Evolutionary conservation across 192 early-diverging fungal species (phyloP).

Genomic region (Glomus cerebriforme): DNA sequence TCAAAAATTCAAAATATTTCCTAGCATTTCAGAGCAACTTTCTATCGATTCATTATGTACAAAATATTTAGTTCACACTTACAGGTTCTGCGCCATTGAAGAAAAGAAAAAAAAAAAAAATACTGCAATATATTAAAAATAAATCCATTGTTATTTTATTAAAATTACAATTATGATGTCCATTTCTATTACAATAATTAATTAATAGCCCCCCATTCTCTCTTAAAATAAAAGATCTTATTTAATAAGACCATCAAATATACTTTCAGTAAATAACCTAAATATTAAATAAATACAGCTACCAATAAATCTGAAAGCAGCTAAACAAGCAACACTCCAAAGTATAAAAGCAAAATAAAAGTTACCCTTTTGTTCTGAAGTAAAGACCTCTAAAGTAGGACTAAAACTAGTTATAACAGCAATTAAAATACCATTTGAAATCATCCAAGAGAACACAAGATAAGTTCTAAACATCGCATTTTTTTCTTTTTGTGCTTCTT

Average conservation of each 20-base stretch:
- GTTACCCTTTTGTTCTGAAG: slow-evolving; percentile 39
- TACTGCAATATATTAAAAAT: too few species aligned
- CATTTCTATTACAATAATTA: too few species aligned
- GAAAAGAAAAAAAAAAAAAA: too few species aligned
- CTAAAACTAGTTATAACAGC: slow-evolving; percentile 60
- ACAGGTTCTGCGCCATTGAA: too few species aligned
- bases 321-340: slow-evolving; percentile 71
- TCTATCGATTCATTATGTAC: too few species aligned
- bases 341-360: slow-evolving; percentile 67
- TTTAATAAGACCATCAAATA: neutral
- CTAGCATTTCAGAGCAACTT: too few species aligned
- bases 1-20: too few species aligned
- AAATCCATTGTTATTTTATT: too few species aligned
- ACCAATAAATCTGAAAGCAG: slow-evolving; percentile 70
- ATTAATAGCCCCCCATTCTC: too few species aligned
- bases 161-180: too few species aligned
- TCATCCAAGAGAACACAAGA: slow-evolving; percentile 77
- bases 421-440: slow-evolving; percentile 72
- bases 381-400: slow-evolving; percentile 30
- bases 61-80: too few species aligned
- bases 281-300: slow-evolving; percentile 65
- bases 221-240: neutral
- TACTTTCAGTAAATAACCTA: slow-evolving; percentile 47
- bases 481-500: slow-evolving; percentile 79
- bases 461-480: slow-evolving; percentile 81